Evolutionary conservation across 805 yeast species (phyloP).

Genomic region (Metschnikowia lunata): DNA sequence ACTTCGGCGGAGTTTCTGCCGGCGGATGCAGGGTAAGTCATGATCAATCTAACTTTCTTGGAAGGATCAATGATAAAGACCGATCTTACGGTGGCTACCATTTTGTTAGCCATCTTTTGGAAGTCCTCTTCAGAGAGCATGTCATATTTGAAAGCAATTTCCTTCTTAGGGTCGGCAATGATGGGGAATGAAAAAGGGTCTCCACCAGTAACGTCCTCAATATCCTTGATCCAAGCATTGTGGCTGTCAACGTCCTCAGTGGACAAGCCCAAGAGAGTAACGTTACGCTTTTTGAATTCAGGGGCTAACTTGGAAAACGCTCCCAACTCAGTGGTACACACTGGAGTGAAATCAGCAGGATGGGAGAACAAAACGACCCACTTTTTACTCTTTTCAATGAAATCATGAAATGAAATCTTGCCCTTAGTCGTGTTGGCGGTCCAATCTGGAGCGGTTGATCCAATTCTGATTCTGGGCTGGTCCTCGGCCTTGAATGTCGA

Average conservation of each 20-base stretch:
- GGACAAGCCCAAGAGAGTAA: constrained; percentile 64
- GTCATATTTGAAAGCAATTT: constrained; percentile 58
- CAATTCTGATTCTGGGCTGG: constrained; percentile 47
- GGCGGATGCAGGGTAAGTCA: constrained; percentile 69
- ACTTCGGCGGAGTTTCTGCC: constrained; percentile 77
- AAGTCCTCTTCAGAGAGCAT: constrained; percentile 72
- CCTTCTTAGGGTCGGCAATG: constrained; percentile 60
- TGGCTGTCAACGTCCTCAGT: constrained; percentile 62
- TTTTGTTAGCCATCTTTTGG: constrained; percentile 58
- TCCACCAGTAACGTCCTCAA: constrained; percentile 57
- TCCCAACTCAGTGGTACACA: constrained; percentile 75
- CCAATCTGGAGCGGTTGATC: constrained; percentile 69
- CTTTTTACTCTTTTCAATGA: constrained; percentile 43
- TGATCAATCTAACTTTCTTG: constrained; percentile 56
- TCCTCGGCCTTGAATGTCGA: constrained; percentile 31
- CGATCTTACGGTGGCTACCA: constrained; percentile 65
- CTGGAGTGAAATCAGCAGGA: constrained; percentile 78
- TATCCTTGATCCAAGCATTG: constrained; percentile 66
- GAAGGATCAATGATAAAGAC: constrained; percentile 68
- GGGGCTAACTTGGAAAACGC: constrained; percentile 70
- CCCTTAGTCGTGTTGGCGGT: constrained; percentile 61
- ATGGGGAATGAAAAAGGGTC: constrained; percentile 58
- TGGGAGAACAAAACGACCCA: constrained; percentile 72
- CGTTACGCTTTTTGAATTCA: constrained; percentile 60
- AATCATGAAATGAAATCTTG: constrained; percentile 58